Base-by-base conservation (phyloP, 2,329 filamentous ascomycete genomes). In the Fusarium coicis region DNA sequence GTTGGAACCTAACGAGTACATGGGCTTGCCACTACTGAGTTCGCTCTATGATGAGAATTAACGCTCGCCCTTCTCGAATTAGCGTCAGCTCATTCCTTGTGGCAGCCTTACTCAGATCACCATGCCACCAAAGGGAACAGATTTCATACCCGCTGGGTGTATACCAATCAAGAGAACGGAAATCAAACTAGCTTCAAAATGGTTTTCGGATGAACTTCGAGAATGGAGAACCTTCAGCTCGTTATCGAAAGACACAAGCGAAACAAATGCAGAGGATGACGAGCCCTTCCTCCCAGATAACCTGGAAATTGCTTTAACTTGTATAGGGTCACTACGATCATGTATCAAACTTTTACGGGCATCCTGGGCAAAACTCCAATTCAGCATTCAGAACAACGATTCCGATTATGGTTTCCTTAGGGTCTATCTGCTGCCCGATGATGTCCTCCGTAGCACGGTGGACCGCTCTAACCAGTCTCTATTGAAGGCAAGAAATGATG, bases 361-460 rank as follows among this genome's bases (percentile, higher is more conserved):
- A 2, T 66, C 73, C 23, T 89, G 86, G 87, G 80, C 87, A 4
- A 80, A 81, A 8, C 73, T 89, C 12, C 81, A 84, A n/a, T 82
- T 86, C 50, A 74, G 75, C 5, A 28, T 79, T 7, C 76, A 72
- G 44, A 21, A 63, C 4, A 63, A 75, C 10, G 52, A 71, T 18
- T 56, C 72, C 6, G 49, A 73, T 3, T 52, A 63, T 10, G 81
- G 79, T 23, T 76, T 83, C 10, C 43, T 89, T 12, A 86, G 91
- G 28, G 83, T 93, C 2, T 91, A 92, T 74, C 74, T 93, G 8
- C 85, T 93, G 5, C 90, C 92, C 5, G 89, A 93, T 71, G 93
- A 95, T 80, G 84, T 89, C 39, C 85, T 87, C 5, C 86, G 89
- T 36, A 78, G 83, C 4, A 79, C 80, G 8, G 83, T 93, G n/a